These are phyloP conservation scores for Cephaloascus albidus DNA, from an alignment of 805 yeast species.

Conservation along the genomic window DNA sequence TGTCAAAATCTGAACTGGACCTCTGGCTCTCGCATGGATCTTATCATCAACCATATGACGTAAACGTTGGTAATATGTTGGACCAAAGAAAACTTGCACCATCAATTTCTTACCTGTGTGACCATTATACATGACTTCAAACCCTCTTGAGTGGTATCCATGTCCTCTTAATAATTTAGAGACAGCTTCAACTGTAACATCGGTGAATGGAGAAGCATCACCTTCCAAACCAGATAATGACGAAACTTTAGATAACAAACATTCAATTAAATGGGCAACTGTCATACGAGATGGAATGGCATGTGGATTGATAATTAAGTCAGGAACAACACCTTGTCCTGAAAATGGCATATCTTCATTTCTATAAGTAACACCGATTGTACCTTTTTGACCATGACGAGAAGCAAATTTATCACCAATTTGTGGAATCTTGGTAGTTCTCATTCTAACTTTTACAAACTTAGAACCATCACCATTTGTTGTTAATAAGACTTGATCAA, in stretches of 20 bases:
- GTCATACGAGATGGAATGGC: conserved; percentile 99
- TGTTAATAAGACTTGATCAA: conserved; percentile 92
- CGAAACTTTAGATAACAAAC: conserved; percentile 91
- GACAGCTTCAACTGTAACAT: conserved; percentile 95
- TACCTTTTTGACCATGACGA: conserved; percentile 99
- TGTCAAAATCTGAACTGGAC: conserved; percentile 95
- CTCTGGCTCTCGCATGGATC: conserved; percentile 98
- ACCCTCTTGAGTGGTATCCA: conserved; percentile 97
- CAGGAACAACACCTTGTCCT: conserved; percentile 94
- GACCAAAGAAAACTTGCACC: conserved; percentile 99
- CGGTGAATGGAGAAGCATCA: conserved; percentile 98
- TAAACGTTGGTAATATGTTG: conserved; percentile 96
- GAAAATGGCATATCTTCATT: conserved; percentile 99
- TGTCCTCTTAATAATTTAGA: conserved; percentile 87
- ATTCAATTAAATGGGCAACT: conserved; percentile 97
- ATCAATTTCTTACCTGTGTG: conserved; percentile 96
- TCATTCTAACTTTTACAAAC: conserved; percentile 96
- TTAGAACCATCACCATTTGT: conserved; percentile 98
- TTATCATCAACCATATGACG: conserved; percentile 99
- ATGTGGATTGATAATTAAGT: conserved; percentile 95
- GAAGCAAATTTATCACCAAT: conserved; percentile 99
- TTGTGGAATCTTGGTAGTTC: conserved; percentile 97
- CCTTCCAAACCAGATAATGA: conserved; percentile 95
- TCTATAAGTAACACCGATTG: conserved; percentile 97
- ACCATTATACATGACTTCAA: conserved; percentile 97